Percentiles rank a stretch among this genome's conserved stretches.
phyloP scores from a whole-genome alignment of 441 rosid species.

The Theobroma grandiflorum region DNA sequence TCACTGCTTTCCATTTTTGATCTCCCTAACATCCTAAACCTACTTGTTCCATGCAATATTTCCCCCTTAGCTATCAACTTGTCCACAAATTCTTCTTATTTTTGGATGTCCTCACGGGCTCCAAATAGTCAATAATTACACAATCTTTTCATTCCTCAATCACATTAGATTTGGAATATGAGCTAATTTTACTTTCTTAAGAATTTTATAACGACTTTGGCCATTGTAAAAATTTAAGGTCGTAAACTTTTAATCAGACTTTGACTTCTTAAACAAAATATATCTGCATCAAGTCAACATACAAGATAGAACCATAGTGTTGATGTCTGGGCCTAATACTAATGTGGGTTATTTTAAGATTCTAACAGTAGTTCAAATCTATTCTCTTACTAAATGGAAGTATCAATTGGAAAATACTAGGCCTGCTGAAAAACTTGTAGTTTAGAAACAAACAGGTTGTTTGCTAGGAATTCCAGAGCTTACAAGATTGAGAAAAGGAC shows the following conservation, averaged over 20 bases:
- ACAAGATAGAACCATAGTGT: background rate
- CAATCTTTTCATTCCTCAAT: background rate
- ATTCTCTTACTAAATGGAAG: background rate
- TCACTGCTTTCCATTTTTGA: background rate
- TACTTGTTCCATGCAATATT: background rate
- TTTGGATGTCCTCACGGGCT: background rate
- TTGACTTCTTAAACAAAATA: background rate
- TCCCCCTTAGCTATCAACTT: background rate
- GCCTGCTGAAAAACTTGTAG: background rate
- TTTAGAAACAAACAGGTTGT: background rate
- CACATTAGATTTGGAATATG: background rate
- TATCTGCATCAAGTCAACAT: background rate
- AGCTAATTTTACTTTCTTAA: background rate
- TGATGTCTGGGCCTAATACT: constrained; percentile 8
- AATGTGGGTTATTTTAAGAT: background rate
- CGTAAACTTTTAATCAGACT: background rate
- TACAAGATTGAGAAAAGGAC: constrained; percentile 88
- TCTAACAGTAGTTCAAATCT: background rate
- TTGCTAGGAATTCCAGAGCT: constrained; percentile 42
- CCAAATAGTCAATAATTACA: background rate
- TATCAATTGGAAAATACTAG: background rate
- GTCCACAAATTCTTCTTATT: background rate
- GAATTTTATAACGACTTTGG: background rate
- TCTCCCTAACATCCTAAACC: constrained; percentile 1
- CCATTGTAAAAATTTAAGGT: background rate